A percentile compares a stretch with the other conserved stretches of the same genome.
phyloP scores from a whole-genome alignment of 441 rosid species.

The Macaranga tanarius region DNA sequence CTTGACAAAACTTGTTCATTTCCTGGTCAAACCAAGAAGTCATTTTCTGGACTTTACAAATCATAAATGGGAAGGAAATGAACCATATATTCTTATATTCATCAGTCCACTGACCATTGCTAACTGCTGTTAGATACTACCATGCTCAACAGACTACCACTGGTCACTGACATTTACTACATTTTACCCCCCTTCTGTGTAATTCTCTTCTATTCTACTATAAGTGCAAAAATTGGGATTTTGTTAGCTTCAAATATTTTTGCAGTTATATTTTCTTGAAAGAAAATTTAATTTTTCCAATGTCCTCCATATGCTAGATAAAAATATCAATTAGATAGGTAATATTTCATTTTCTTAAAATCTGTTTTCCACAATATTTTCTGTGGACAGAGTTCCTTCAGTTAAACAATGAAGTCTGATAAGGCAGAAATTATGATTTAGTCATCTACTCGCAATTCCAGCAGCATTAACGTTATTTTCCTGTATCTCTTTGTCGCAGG shows the following conservation, averaged over 20 bases:
- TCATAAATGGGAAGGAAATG: neutral
- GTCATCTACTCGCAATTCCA: neutral
- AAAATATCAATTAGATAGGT: too few species aligned
- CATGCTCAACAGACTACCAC: neutral
- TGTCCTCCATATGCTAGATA: neutral
- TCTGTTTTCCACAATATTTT: neutral
- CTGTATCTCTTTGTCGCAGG: slow-evolving; percentile 46
- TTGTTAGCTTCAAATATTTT: neutral
- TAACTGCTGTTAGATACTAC: neutral
- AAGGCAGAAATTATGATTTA: neutral
- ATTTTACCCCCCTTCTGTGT: neutral
- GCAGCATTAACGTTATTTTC: slow-evolving; percentile 13
- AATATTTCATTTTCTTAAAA: neutral
- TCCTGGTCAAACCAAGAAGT: neutral
- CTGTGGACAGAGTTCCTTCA: neutral
- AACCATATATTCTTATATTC: neutral
- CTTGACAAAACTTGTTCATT: neutral
- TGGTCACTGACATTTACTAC: neutral
- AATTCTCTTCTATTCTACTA: neutral
- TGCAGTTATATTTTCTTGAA: neutral
- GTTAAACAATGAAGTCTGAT: too few species aligned
- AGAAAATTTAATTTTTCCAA: neutral
- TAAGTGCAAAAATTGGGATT: neutral
- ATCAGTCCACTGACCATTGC: neutral
- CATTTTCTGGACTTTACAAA: neutral